Conservation (phyloP, 495 filamentous ascomycete species). For the Usnea hakonensis region DNA sequence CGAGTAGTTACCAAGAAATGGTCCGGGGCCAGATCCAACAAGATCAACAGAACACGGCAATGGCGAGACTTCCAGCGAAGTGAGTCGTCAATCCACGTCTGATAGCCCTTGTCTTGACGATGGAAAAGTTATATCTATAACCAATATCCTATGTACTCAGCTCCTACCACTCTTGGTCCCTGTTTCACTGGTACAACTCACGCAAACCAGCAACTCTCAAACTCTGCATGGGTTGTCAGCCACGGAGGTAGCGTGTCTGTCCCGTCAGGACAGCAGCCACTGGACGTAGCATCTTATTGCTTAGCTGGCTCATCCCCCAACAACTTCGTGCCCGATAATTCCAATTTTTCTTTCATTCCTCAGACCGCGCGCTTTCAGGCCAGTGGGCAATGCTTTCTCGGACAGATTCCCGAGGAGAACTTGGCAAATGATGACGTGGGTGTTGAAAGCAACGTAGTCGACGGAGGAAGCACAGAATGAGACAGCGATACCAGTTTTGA, state of each 20-base stretch:
- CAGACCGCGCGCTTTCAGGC: background rate
- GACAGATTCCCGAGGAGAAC: background rate
- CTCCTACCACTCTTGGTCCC: background rate
- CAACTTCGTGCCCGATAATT: background rate
- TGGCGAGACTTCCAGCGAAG: background rate
- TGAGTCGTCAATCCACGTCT: background rate
- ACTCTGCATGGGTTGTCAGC: background rate
- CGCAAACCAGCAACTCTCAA: background rate
- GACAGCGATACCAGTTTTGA: background rate
- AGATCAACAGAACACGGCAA: background rate
- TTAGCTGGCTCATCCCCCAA: background rate
- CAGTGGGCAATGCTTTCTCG: background rate
- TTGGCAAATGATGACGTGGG: background rate
- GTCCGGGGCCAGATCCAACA: background rate
- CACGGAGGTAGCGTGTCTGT: background rate
- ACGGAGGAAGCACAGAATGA: background rate
- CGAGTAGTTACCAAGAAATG: background rate
- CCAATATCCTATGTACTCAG: background rate
- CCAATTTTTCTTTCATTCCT: background rate
- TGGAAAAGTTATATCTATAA: background rate
- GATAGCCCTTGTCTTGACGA: background rate
- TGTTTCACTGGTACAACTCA: background rate
- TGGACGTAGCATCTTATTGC: background rate
- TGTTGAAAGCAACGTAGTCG: background rate
- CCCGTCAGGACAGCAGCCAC: background rate